These are phyloP conservation scores for Epichloe coenophiala DNA, from an alignment of 2,329 filamentous ascomycete species.

Conservation along the genomic window DNA sequence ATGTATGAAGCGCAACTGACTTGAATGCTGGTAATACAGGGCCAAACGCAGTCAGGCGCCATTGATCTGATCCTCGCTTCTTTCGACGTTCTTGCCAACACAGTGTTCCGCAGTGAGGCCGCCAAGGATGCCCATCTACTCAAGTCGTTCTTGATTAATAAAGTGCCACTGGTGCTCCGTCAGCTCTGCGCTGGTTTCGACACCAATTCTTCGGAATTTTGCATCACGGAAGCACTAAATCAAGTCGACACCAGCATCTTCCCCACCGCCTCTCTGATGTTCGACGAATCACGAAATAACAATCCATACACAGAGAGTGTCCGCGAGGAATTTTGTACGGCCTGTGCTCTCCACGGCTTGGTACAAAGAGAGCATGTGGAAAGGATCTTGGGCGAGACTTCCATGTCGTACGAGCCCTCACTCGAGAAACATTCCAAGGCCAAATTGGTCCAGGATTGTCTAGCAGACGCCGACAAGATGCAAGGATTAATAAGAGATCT, in stretches of 20 bases:
- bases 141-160: constrained; percentile 73
- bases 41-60: constrained; percentile 62
- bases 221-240: constrained; percentile 57
- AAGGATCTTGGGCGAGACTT: constrained; percentile 68
- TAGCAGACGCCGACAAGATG: constrained; percentile 59
- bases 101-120: constrained; percentile 54
- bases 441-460: constrained; percentile 63
- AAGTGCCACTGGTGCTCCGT: constrained; percentile 40
- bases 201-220: constrained; percentile 59
- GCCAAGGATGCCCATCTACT: constrained; percentile 54
- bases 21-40: constrained; percentile 27
- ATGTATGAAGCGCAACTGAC: constrained; percentile 5
- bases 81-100: constrained; percentile 82
- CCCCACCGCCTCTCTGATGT: constrained; percentile 44
- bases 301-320: constrained; percentile 46
- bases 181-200: constrained; percentile 41
- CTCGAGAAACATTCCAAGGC: constrained; percentile 67
- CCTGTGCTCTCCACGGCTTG: constrained; percentile 79
- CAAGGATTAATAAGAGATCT: constrained; percentile 69
- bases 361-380: constrained; percentile 68
- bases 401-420: constrained; percentile 63
- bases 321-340: constrained; percentile 67
- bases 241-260: constrained; percentile 74
- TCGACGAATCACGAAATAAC: constrained; percentile 42
- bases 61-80: constrained; percentile 76